Base-by-base conservation (phyloP, 768 basidiomycete genomes). In the Russula virescens region DNA sequence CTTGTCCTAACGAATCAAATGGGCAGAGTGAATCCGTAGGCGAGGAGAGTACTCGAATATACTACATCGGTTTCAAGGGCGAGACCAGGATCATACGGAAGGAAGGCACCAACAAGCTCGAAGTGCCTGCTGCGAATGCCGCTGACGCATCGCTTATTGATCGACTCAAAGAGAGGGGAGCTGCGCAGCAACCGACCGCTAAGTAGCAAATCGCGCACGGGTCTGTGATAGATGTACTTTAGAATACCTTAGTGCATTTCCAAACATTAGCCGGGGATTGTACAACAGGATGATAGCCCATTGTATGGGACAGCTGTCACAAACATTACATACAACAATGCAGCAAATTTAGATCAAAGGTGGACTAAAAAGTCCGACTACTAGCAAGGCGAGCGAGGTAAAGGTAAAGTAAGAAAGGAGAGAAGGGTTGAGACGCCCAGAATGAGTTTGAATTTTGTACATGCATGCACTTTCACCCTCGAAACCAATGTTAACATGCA, bases 11-110 rank as follows among this genome's bases (percentile, higher is more conserved):
- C 42, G 14, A 68, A 55, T 18, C 25, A 26, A 19, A 25, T 49
- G 31, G 60, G 28, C 65, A 91, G 89, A 83, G 82, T 58, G 83
- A 91, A 46, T 77, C 89, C 2, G 78, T 78, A 5, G 89, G 88
- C 6, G 86, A 80, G 28, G 86, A 89, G 8, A 65, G 74, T 19
- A 82, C 87, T 3, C 76, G 87, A 26, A 73, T 94, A 42, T 94
- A 88, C 70, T 94, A 86, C 69, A 69, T 94, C 47, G 91, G 91
- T 21, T 94, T 94, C 78, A 88, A 85, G 71, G 92, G 91, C 46
- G 88, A 91, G 66, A 76, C 79, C 51, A 76, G 79, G 57, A 77
- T 78, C 19, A 71, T 73, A 19, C 78, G 79, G 66, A 84, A 81
- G 65, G 86, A 88, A 57, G 80, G 75, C n/a, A 79, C 79, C 40